Evolutionary conservation across 164 flowering plant genomes (phyloP).

Genomic region (Chimonanthus praecox): DNA sequence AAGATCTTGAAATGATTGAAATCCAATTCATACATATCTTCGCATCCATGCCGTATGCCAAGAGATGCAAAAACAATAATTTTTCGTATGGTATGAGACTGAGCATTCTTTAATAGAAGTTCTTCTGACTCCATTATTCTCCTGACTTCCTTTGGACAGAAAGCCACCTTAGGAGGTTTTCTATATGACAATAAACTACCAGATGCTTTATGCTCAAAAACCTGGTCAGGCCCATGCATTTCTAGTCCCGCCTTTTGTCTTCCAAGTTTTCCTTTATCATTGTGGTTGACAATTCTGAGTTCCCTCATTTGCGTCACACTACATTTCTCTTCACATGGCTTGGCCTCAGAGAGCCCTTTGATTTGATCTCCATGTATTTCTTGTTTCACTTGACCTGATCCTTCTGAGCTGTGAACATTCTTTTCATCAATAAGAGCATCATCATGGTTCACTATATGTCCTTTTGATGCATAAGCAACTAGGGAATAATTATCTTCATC

Average conservation of each 20-base stretch:
- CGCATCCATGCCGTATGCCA: slow-evolving; percentile 59
- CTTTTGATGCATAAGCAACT: slow-evolving; percentile 12
- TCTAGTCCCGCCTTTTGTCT: slow-evolving; percentile 11
- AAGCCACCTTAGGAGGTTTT: slow-evolving; percentile 42
- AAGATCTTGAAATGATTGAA: slow-evolving; percentile 50
- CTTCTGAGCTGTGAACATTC: slow-evolving; percentile 6
- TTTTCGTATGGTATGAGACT: slow-evolving; percentile 52
- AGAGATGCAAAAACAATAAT: slow-evolving; percentile 56
- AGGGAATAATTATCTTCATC: slow-evolving; percentile 11
- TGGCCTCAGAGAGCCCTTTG: slow-evolving; percentile 3
- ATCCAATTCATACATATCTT: slow-evolving; percentile 56
- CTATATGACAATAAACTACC: slow-evolving; percentile 19
- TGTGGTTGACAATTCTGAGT: slow-evolving; percentile 6
- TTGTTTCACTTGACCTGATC: slow-evolving; percentile 11
- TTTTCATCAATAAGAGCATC: slow-evolving; percentile 3
- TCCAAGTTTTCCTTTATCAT: slow-evolving; percentile 14
- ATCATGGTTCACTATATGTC: slow-evolving; percentile 7
- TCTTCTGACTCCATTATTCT: slow-evolving; percentile 36
- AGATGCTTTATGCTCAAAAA: slow-evolving; percentile 14
- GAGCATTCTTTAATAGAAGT: slow-evolving; percentile 40
- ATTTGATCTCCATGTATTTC: slow-evolving; percentile 11
- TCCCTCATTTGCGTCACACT: slow-evolving; percentile 8
- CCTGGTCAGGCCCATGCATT: slow-evolving; percentile 14
- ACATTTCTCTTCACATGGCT: background rate
- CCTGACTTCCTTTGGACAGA: slow-evolving; percentile 52